These are phyloP conservation scores for Corynascus novoguineensis DNA, from an alignment of 495 filamentous ascomycete species.

Conservation along the genomic window DNA sequence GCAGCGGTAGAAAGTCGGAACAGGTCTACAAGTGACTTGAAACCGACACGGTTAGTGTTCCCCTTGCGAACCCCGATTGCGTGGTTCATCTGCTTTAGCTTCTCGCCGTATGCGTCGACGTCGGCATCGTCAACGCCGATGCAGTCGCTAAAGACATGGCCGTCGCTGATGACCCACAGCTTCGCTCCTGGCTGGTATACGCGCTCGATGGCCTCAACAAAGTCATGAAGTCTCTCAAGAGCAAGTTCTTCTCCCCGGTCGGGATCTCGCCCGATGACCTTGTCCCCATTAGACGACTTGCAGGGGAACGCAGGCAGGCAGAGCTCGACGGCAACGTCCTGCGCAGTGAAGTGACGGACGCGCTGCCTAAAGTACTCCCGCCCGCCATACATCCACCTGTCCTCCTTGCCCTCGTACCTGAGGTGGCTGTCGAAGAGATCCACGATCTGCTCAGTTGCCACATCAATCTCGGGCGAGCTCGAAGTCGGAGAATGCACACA, in stretches of 20 bases:
- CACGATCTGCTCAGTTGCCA: constrained; percentile 3
- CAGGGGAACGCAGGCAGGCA: constrained; percentile 20
- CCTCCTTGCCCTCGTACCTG: constrained; percentile 15
- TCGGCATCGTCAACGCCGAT: constrained; percentile 38
- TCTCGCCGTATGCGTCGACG: constrained; percentile 32
- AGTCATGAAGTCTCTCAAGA: constrained; percentile 28
- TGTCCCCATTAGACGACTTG: constrained; percentile 21
- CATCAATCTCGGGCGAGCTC: background rate
- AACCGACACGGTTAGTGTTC: constrained; percentile 5
- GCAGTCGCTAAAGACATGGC: constrained; percentile 42
- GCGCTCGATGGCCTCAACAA: constrained; percentile 26
- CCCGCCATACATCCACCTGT: constrained; percentile 8
- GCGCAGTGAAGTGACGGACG: constrained; percentile 10
- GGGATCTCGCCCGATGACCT: constrained; percentile 13
- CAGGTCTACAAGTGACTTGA: constrained; percentile 19
- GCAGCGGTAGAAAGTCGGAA: constrained; percentile 9
- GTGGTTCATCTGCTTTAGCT: constrained; percentile 31
- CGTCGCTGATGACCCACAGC: constrained; percentile 38
- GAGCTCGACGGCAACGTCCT: constrained; percentile 10
- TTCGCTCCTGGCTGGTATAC: constrained; percentile 33
- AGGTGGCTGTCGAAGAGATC: constrained; percentile 19
- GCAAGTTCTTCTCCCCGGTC: constrained; percentile 22
- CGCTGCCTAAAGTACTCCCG: constrained; percentile 14
- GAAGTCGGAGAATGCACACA: background rate
- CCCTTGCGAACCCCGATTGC: constrained; percentile 15